These are phyloP conservation scores for Leccinum obscurum DNA, from an alignment of 768 basidiomycete genomes.

Conservation along the genomic window DNA sequence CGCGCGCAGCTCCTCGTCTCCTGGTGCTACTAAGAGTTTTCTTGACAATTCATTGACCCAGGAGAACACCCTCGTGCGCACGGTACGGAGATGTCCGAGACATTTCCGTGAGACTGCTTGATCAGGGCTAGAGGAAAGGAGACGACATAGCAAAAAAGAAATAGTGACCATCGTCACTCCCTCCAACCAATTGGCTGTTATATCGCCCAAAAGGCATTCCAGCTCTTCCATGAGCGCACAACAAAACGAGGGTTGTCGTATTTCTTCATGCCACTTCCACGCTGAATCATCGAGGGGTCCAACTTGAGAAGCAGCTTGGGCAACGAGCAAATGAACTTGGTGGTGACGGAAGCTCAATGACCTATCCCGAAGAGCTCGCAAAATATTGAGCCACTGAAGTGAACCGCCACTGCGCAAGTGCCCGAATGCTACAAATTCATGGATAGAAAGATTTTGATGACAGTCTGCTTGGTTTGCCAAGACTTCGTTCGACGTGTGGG, in stretches of 20 bases:
- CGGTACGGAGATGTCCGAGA: not conserved
- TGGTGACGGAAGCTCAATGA: conserved; percentile 38
- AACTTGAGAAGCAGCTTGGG: conserved; percentile 45
- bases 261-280: conserved; percentile 13
- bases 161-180: not conserved
- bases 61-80: not conserved
- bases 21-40: not conserved
- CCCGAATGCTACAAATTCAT: conserved; percentile 46
- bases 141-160: not conserved
- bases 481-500: conserved; percentile 43
- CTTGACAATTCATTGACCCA: not conserved
- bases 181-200: not conserved
- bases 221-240: not conserved
- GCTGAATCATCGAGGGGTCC: conserved; percentile 25
- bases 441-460: conserved; percentile 38
- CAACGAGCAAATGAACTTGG: conserved; percentile 42
- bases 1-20: not conserved
- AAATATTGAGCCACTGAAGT: conserved; percentile 53
- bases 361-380: conserved; percentile 41
- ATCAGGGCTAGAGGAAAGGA: not conserved
- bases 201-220: not conserved
- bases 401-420: conserved; percentile 42
- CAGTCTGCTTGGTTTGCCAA: conserved; percentile 44
- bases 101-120: not conserved
- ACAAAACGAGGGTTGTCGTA: conserved; percentile 9